Evolutionary conservation across 345 rosid species (phyloP), one percentile per base, ranked within the genome.

Genomic region (Passiflora organensis): DNA sequence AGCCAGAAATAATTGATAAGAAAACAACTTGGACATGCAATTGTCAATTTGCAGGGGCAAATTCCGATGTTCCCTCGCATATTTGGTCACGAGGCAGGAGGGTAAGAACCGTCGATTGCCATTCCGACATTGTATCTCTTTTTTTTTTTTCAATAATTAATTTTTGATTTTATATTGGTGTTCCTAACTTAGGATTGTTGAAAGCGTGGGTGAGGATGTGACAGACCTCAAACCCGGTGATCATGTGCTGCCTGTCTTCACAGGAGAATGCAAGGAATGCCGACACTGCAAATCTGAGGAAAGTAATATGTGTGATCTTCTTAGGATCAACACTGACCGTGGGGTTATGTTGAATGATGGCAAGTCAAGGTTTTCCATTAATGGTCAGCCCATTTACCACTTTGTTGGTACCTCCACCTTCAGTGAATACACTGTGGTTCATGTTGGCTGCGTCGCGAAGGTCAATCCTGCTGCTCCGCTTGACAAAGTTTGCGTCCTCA

Each of bases 381-480:
- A 56, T 6, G 82, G 79, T 8, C 28, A 74, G 2, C 72, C 76
- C 15, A 62, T 78, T 50, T 64, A 67, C 41, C 77, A 74, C 49
- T 78, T 74, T 43, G 70, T 78, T 60, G 79, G 77, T 2, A 74
- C 74, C 6, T 74, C 76, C 10, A 74, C 78, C 5, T 67, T 74
- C 4, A 74, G 76, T 15, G 78, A 77, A 14, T 73, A 71, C 60
- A 78, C 82, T 12, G 77, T 71, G 13, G 54, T 63, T 38, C 79
- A 78, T 37, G 66, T 46, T 13, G 79, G 77, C 1, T 74, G 72
- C 56, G 55, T 72, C 1, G 79, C 79, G 44, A 78, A 78, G 75
- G 69, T 78, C 72, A 65, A 78, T 39, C 80, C 82, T 6, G 62
- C 19, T 6, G 79, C 82, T 49, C 82, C 82, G 0, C 45, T 72